Base-by-base conservation (phyloP, 164 flowering plant genomes). In the Magnolia sinica region DNA sequence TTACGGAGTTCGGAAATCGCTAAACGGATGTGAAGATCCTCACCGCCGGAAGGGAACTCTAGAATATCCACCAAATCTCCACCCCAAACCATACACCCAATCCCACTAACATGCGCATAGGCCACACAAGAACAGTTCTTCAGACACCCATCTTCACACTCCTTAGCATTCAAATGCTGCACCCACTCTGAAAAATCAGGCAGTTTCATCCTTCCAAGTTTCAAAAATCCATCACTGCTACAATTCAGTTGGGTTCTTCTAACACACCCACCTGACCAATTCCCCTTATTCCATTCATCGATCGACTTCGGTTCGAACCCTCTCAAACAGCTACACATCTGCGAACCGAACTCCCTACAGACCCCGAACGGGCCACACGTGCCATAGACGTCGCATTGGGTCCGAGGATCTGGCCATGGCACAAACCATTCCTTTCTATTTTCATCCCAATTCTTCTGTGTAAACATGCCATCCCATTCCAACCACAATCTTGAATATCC, bases 201-300 rank as follows among this genome's bases (percentile, higher is more conserved):
- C 37, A 31, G 1, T 4, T 31, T 31, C 37, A 31, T 31, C 37
- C 37, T 31, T 31, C 4, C 37, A 2, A 31, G 37, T 31, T 31
- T 31, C 37, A 31, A 31, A 31, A 31, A 31, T 31, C 37, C 37
- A 3, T 31, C 37, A 31, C 37, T 31, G 45, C 45, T 37, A 37
- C 45, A 37, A 24, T 24, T 24, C 66, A 78, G 45, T 24, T 73
- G 58, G 4, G 52, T 73, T 37, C 68, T 67, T 69, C 80, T 78
- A 24, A 68, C 68, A 68, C 80, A 78, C 76, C 80, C 73, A 59
- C 76, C 63, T 29, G 73, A n/a, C 80, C 80, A 78, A 49, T 78
- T 73, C 64, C 76, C 76, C 9, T 29, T 58, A 45, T 22, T 58
- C 80, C 76, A 73, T 58, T 78, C 80, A 0, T 55, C 27, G 5